Evolutionary conservation across 306 rosid species (phyloP).

Genomic region (Cyclanthera cordifolia): DNA sequence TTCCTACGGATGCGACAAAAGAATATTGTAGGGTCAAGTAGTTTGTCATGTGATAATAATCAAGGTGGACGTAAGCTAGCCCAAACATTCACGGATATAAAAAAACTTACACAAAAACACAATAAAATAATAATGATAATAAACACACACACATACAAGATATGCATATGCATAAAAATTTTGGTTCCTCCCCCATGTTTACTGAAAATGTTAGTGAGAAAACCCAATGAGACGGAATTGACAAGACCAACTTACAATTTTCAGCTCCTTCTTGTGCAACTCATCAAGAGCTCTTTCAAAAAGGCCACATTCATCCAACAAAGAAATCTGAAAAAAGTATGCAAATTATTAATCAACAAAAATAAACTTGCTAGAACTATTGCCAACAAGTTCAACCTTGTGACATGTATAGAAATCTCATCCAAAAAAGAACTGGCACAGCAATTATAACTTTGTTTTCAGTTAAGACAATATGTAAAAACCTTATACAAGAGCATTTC

Average conservation of each 20-base stretch:
- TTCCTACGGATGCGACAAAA: too few species aligned
- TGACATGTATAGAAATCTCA: background rate
- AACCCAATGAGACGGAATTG: conserved; percentile 12
- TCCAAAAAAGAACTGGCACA: background rate
- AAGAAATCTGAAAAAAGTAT: conserved; percentile 43
- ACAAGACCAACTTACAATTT: conserved; percentile 52
- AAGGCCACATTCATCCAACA: conserved; percentile 69
- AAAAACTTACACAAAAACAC: background rate
- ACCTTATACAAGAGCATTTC: conserved; percentile 97
- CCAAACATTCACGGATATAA: too few species aligned
- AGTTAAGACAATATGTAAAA: background rate
- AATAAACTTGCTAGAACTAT: background rate
- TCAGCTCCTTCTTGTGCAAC: conserved; percentile 61
- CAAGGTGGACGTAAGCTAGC: too few species aligned
- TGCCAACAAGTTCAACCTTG: background rate
- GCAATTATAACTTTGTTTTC: background rate
- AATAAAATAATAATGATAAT: background rate
- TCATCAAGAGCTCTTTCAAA: conserved; percentile 78
- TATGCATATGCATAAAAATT: background rate
- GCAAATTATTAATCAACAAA: conserved; percentile 6
- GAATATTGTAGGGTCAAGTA: too few species aligned
- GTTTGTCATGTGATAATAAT: too few species aligned
- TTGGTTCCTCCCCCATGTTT: background rate
- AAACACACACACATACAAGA: background rate
- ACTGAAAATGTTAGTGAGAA: background rate